These are phyloP conservation scores for Corymbia citriodora DNA, from an alignment of 441 rosid species.

Conservation along the genomic window DNA sequence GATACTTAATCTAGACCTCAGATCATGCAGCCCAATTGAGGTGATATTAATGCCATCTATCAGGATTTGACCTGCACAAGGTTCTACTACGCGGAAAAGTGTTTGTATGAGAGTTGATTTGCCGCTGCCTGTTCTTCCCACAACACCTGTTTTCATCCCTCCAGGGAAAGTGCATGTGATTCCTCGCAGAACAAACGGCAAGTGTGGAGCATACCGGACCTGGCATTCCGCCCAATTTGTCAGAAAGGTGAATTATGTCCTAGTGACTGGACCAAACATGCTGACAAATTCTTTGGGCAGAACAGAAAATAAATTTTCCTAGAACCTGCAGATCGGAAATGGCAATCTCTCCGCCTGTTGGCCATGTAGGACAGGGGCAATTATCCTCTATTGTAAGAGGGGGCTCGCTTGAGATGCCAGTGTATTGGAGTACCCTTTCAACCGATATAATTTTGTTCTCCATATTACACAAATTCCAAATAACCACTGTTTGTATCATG, in stretches of 20 bases:
- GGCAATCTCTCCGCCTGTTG: slow-evolving; percentile 54
- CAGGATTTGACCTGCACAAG: background rate
- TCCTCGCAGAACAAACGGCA: background rate
- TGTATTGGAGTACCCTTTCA: slow-evolving; percentile 86
- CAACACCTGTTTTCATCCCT: background rate
- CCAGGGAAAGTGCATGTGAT: background rate
- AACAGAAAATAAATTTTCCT: background rate
- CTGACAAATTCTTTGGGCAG: background rate
- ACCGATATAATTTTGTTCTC: slow-evolving; percentile 89
- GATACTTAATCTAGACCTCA: background rate
- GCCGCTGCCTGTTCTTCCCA: background rate
- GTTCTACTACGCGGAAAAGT: background rate
- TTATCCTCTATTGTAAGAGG: slow-evolving; percentile 64
- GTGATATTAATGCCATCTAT: background rate
- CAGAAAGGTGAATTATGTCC: background rate
- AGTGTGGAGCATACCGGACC: background rate
- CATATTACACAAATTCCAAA: slow-evolving; percentile 53
- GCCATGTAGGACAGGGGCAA: slow-evolving; percentile 56
- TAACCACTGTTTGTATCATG: slow-evolving; percentile 55
- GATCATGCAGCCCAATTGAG: background rate
- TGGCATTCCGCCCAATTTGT: background rate
- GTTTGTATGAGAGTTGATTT: background rate
- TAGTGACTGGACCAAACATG: background rate
- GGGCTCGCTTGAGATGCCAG: slow-evolving; percentile 68
- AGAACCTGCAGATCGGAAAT: slow-evolving; percentile 62